A percentile compares a stretch with the other conserved stretches of the same genome.
phyloP scores from a whole-genome alignment of 2,329 filamentous ascomycete genomes.

The Ophiostoma sp. region DNA sequence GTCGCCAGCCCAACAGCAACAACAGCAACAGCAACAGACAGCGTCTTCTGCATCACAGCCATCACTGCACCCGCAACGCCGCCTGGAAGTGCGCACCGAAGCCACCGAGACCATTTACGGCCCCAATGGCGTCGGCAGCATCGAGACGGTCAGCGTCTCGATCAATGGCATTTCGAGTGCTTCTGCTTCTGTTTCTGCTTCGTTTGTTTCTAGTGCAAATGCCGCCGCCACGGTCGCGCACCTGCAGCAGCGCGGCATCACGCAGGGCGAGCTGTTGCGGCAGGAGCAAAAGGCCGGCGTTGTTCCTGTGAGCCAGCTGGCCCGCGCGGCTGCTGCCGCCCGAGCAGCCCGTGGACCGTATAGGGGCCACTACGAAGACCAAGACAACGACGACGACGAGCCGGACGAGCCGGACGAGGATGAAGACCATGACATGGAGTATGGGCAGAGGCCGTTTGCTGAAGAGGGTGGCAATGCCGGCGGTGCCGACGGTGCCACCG shows the following conservation, averaged over 20 bases:
- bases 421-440: constrained; percentile 16
- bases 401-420: constrained; percentile 11
- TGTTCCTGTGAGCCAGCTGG: constrained; percentile 61
- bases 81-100: constrained; percentile 61
- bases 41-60: constrained; percentile 12
- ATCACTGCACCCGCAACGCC: constrained; percentile 26
- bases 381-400: constrained; percentile 18
- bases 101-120: constrained; percentile 76
- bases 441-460: neutral
- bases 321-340: constrained; percentile 38
- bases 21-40: neutral
- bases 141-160: constrained; percentile 75
- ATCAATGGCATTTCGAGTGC: constrained; percentile 49
- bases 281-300: constrained; percentile 81
- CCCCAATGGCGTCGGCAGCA: constrained; percentile 69
- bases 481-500: constrained; percentile 28
- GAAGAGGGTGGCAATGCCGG: neutral
- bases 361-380: constrained; percentile 11
- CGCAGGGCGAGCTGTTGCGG: constrained; percentile 78
- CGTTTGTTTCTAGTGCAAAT: neutral
- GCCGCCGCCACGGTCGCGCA: constrained; percentile 21
- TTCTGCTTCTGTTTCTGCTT: neutral
- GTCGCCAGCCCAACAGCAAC: constrained; percentile 3
- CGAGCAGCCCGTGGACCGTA: constrained; percentile 21
- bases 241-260: constrained; percentile 51